Evolutionary conservation across 2,329 filamentous ascomycete species (phyloP), one percentile per base, ranked within the genome.

Genomic region (Neonectria neomacrospora): DNA sequence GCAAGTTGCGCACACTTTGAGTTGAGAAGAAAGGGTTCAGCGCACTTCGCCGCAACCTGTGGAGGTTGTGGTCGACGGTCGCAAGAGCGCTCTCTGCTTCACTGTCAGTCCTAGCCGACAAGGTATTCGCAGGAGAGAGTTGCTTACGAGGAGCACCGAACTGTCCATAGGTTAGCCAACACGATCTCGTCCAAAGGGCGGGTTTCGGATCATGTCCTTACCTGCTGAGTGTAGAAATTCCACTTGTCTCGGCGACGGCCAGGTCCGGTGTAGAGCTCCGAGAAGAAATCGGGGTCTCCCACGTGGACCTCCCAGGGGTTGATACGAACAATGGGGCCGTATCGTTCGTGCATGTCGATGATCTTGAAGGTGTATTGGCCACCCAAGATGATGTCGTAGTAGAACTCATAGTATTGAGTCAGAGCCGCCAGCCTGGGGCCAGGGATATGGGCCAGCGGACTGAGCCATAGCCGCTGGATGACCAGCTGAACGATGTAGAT

Each of bases 331-430:
- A 81, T 78, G 7, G 75, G 74, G 6, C 81, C 81, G 59, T 82
- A 83, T 65, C 71, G 66, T 50, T 78, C 68, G 67, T 83, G 81
- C 67, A 83, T 69, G 54, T 79, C 72, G 44, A 74, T 68, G 22
- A 83, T 79, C 58, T 81, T 76, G 67, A 76, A 80, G 14, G 73
- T 80, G 63, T 81, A 83, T 67, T 80, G 73, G 2, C 80, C 81
- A 6, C 77, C 76, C 6, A 78, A 71, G 44, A 80, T 58, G 20
- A 82, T 72, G 58, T 83, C 80, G 61, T 82, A 82, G 69, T 81
- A 83, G 52, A 77, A 76, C 64, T 80, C 79, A 60, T 80, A 80
- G 72, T 76, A 79, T 54, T 76, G 72, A 52, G 78, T 80, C 51
- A 79, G 66, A 5, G 78, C 79, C 26, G 79, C 78, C 32, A 81